Conservation (phyloP, 2,329 filamentous ascomycete species). For the Aspergillus ruber region DNA sequence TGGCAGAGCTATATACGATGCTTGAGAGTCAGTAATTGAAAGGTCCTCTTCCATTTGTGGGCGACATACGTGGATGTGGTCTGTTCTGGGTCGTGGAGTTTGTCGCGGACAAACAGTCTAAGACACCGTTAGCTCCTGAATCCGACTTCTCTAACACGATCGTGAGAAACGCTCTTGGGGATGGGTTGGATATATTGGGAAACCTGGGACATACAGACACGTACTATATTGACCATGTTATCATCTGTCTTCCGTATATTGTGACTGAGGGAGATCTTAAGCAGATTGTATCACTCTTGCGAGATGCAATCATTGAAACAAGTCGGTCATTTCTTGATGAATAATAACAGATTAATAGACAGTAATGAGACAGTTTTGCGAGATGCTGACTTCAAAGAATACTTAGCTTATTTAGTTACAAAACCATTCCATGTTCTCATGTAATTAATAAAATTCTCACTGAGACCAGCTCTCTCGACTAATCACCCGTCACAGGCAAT, state of each 20-base stretch:
- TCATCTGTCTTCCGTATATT: background rate
- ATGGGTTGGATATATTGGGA: background rate
- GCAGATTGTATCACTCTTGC: background rate
- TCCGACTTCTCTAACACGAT: background rate
- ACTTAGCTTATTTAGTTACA: background rate
- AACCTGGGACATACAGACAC: no score
- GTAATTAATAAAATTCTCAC: background rate
- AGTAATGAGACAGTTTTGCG: no score
- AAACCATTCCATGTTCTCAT: background rate
- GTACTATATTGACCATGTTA: background rate
- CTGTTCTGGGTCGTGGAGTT: background rate
- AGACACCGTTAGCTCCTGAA: background rate
- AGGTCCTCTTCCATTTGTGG: conserved; percentile 6
- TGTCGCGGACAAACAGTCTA: background rate
- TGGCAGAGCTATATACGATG: no score
- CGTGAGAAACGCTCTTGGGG: background rate
- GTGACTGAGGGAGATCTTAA: background rate
- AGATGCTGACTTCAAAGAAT: background rate
- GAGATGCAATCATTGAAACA: background rate
- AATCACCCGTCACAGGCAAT: background rate
- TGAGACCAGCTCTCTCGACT: background rate
- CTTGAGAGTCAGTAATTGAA: no score
- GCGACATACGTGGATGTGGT: conserved; percentile 10
- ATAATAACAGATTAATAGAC: no score
- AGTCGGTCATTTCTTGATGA: no score